Percentiles rank a stretch among this genome's conserved stretches.
These are phyloP conservation scores for Ogataea pini DNA, from an alignment of 805 yeast species.

Conservation along the genomic window DNA sequence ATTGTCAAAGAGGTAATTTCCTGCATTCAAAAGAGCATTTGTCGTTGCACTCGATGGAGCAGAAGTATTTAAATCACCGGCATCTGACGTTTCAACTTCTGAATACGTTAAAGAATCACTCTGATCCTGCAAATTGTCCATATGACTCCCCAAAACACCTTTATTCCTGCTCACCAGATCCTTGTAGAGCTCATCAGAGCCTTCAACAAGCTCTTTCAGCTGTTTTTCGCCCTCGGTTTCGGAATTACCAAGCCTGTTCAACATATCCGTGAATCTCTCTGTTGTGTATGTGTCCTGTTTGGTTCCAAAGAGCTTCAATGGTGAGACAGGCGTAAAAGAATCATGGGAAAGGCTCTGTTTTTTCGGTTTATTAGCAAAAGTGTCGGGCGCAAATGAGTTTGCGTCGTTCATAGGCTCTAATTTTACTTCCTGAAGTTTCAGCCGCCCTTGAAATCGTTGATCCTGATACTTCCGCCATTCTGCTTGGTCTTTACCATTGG, in stretches of 20 bases:
- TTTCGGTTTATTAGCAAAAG: constrained; percentile 32
- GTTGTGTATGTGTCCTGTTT: constrained; percentile 35
- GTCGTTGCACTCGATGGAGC: constrained; percentile 22
- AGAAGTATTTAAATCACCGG: constrained; percentile 28
- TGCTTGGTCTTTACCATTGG: constrained; percentile 27
- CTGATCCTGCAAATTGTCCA: constrained; percentile 1
- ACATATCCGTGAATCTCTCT: constrained; percentile 28
- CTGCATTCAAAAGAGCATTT: constrained; percentile 25
- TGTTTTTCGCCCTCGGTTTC: constrained; percentile 11
- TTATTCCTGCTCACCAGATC: constrained; percentile 18
- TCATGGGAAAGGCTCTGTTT: constrained; percentile 21
- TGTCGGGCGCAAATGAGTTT: constrained; percentile 28
- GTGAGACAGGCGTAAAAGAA: constrained; percentile 32
- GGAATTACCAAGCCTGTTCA: constrained; percentile 18
- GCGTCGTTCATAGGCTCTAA: constrained; percentile 21
- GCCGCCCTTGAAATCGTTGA: constrained; percentile 22
- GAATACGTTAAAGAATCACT: constrained; percentile 25
- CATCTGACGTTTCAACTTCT: constrained; percentile 33
- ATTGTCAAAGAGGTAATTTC: constrained; percentile 29
- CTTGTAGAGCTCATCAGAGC: constrained; percentile 24
- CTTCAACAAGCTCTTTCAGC: constrained; percentile 24
- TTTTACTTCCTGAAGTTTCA: constrained; percentile 23
- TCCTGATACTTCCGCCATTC: constrained; percentile 33
- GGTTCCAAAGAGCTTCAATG: constrained; percentile 33
- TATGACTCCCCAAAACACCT: constrained; percentile 2